These are phyloP conservation scores for Lodderomyces metapsilosis DNA, from an alignment of 1,139 yeast genomes.

Conservation along the genomic window DNA sequence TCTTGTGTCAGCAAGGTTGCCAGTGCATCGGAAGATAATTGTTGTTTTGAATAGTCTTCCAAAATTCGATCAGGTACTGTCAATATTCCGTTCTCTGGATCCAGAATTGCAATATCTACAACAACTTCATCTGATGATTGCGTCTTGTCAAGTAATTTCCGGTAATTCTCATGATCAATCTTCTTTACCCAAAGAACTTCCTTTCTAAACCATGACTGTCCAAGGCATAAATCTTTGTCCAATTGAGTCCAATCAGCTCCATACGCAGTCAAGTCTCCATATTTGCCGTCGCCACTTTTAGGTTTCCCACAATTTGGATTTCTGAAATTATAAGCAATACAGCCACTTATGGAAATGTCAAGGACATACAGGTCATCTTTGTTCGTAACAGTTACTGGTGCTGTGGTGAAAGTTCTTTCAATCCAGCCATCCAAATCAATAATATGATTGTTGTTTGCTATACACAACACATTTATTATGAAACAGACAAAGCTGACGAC, in stretches of 20 bases:
- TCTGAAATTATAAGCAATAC: conserved; percentile 26
- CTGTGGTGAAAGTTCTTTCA: conserved; percentile 18
- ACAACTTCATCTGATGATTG: conserved; percentile 24
- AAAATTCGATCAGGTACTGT: too few species aligned
- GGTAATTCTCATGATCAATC: conserved; percentile 17
- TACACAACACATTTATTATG: conserved; percentile 19
- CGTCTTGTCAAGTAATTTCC: conserved; percentile 6
- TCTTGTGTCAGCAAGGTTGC: too few species aligned
- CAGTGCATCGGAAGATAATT: too few species aligned
- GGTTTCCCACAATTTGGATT: conserved; percentile 36
- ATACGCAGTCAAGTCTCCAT: conserved; percentile 26
- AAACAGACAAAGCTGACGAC: conserved; percentile 18
- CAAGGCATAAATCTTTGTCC: conserved; percentile 41
- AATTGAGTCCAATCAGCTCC: conserved; percentile 32
- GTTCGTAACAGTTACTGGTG: conserved; percentile 44
- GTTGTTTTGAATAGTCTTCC: too few species aligned
- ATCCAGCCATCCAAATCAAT: conserved; percentile 28
- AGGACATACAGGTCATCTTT: conserved; percentile 34
- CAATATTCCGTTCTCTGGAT: conserved; percentile 26
- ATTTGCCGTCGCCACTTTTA: conserved; percentile 22
- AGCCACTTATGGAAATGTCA: conserved; percentile 34
- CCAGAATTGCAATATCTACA: conserved; percentile 37
- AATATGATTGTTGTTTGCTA: conserved; percentile 34
- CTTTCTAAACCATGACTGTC: conserved; percentile 30
- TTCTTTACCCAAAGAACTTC: conserved; percentile 34